Evolutionary conservation across 2,329 filamentous ascomycete species (phyloP), one percentile per base, ranked within the genome.

Genomic region (Ascochyta rabiei): DNA sequence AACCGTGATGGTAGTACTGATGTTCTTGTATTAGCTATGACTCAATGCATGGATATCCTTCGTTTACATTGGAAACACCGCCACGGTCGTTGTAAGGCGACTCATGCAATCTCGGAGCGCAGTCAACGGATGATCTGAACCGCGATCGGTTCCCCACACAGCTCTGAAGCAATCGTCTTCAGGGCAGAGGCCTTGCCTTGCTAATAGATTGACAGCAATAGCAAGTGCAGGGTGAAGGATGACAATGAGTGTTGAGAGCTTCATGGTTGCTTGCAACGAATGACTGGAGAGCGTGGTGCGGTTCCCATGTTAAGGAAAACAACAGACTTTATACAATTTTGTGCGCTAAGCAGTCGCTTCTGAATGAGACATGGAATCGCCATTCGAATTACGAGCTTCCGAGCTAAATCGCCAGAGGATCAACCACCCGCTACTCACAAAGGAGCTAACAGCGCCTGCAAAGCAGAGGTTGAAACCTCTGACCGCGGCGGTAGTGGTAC

Each of bases 91-190:
- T 21, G 67, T 72, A 30, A 72, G 57, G 28, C 61, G 67, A 19
- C 48, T 56, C 18, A 57, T 44, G 31, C 70, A 73, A 33, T 70
- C 58, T 26, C 51, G 39, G 2, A 53, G 61, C 1, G 53, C 67
- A 16, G 49, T 57, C 23, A 59, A 38, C 2, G 60, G 44, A 48
- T 61, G 63, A n/a, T 53, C 40, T 5, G 57, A 31, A 24, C 59
- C 59, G 34, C 44, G 33, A 46, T 50, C 39, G 1, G 59, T 61
- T 9, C 62, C 66, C 59, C 66, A 70, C 16, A 72, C 55, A 13
- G 64, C 68, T 35, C 57, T 59, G 35, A 64, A 64, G 47, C 70
- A 73, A 30, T 65, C 48, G 19, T 73, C 60, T 40, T 49, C 35
- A 31, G 48, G 40, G 47, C 71, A 71, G 16, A 50, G 45, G 28